Base-by-base conservation (phyloP, 495 filamentous ascomycete genomes). In the Daldinia childiae region DNA sequence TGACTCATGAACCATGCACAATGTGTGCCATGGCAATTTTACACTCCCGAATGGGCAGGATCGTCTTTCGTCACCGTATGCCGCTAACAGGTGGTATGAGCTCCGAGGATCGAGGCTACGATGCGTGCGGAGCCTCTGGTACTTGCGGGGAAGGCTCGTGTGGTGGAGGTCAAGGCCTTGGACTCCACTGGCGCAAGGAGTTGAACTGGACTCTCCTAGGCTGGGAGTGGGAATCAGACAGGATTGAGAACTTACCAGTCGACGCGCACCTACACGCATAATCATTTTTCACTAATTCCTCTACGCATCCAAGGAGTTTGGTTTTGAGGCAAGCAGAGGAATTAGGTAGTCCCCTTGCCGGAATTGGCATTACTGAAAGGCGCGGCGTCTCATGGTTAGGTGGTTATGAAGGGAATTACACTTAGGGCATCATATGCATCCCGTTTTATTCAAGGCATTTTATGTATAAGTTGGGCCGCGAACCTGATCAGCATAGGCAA, bases 1-100 rank as follows among this genome's bases (percentile, higher is more conserved):
- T 95, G 34, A 95, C 93, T 1, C 94, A 97, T 76, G 95, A 99
- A 79, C 95, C 95, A 3, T 99, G 95, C 72, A 84, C 95, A 32
- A 97, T 96, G 88, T 99, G 95, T 80, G 92, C 90, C 8, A 98
- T 98, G 95, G 96, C 93, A 2, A 87, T 98, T 38, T 83, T 98
- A 19, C 93, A 98, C 67, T 97, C 93, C 0, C 87, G 95, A 29
- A 95, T 98, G 83, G 87, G 90, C 4, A 86, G 88, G 17, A 89
- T 95, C 1, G 86, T 96, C n/a, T 97, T 96, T 80, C 87, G 87
- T 24, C 80, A 87, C 11, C 81, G 85, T 14, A 90, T 90, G 88
- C 83, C 79, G 43, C 71, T 80, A 69, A 91, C 88, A 1, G 90
- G 89, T 51, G 87, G 86, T 43, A 78, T 90, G 68, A 80, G 79